A percentile compares a stretch with the other conserved stretches of the same genome.
Conservation (phyloP, 805 yeast species). For the Wilhelminamyces savonicus region DNA sequence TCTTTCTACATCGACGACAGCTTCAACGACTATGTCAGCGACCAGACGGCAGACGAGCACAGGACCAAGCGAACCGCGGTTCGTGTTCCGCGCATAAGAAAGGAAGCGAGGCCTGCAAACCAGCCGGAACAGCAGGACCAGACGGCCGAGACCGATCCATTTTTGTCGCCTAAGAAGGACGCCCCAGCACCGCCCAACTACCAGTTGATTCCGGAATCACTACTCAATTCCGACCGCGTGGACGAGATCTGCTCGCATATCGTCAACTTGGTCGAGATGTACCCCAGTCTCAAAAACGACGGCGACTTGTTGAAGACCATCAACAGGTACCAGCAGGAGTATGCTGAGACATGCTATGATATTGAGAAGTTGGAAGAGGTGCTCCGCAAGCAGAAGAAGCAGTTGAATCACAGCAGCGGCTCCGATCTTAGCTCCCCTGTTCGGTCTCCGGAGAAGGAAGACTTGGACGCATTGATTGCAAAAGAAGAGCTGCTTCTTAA, state of each 20-base stretch:
- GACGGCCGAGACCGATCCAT: conserved; percentile 1
- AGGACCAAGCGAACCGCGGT: conserved; percentile 21
- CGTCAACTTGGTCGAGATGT: conserved; percentile 22
- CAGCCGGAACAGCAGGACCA: no score
- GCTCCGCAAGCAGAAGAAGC: conserved; percentile 37
- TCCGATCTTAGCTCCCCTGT: conserved; percentile 16
- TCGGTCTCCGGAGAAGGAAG: conserved; percentile 11
- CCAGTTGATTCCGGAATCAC: conserved; percentile 2
- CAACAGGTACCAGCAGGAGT: conserved; percentile 34
- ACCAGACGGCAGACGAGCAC: conserved; percentile 17
- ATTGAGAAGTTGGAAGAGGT: conserved; percentile 36
- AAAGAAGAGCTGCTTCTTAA: conserved; percentile 42
- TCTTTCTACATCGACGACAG: conserved; percentile 25
- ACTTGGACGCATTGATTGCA: conserved; percentile 34
- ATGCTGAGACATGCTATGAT: conserved; percentile 28
- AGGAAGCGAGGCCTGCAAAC: background rate
- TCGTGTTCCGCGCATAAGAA: background rate
- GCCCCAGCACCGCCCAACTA: conserved; percentile 2
- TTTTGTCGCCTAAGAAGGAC: conserved; percentile 10
- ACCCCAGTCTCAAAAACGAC: conserved; percentile 20
- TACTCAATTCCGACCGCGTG: conserved; percentile 28
- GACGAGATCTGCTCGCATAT: conserved; percentile 40
- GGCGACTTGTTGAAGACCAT: conserved; percentile 18
- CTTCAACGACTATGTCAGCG: conserved; percentile 23
- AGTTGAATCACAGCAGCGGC: conserved; percentile 23